Evolutionary conservation across 495 filamentous ascomycete species (phyloP).

Genomic region (Xylaria flabelliformis): DNA sequence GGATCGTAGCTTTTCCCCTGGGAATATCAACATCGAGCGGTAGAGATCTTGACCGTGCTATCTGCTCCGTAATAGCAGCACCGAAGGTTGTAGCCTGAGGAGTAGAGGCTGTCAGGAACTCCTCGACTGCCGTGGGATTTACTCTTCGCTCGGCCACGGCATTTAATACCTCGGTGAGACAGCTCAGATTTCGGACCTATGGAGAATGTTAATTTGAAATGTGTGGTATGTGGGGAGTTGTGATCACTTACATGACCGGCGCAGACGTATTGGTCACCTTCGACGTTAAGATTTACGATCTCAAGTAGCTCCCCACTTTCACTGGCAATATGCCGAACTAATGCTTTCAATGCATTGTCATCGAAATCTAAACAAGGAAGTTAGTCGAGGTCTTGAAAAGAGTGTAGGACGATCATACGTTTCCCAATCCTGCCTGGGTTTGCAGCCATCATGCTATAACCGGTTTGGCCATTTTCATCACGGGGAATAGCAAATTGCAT

Average conservation of each 20-base stretch:
- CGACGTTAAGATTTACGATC: constrained; percentile 92
- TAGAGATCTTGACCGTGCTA: constrained; percentile 76
- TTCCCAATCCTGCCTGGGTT: constrained; percentile 85
- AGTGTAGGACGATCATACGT: constrained; percentile 44
- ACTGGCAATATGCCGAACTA: constrained; percentile 80
- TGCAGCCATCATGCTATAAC: constrained; percentile 90
- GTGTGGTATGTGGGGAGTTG: constrained; percentile 51
- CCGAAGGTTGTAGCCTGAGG: constrained; percentile 1
- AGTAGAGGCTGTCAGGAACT: constrained; percentile 26
- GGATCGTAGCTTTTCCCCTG: constrained; percentile 87
- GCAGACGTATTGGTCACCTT: constrained; percentile 90
- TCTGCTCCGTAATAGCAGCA: constrained; percentile 61
- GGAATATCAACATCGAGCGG: constrained; percentile 70
- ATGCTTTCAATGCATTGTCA: constrained; percentile 84
- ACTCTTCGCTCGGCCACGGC: constrained; percentile 84
- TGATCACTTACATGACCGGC: constrained; percentile 87
- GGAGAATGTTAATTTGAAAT: not conserved
- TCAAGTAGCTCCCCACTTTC: constrained; percentile 82
- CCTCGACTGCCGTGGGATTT: constrained; percentile 65
- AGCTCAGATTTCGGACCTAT: constrained; percentile 18
- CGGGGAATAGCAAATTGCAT: constrained; percentile 95
- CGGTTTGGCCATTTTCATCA: constrained; percentile 79
- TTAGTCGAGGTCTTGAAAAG: not conserved
- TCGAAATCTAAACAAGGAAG: constrained; percentile 61
- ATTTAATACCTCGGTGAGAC: constrained; percentile 77